Percentiles rank a stretch among this genome's conserved stretches.
Conservation (phyloP, 805 yeast genomes). For the Yarrowia yakushimensis region DNA sequence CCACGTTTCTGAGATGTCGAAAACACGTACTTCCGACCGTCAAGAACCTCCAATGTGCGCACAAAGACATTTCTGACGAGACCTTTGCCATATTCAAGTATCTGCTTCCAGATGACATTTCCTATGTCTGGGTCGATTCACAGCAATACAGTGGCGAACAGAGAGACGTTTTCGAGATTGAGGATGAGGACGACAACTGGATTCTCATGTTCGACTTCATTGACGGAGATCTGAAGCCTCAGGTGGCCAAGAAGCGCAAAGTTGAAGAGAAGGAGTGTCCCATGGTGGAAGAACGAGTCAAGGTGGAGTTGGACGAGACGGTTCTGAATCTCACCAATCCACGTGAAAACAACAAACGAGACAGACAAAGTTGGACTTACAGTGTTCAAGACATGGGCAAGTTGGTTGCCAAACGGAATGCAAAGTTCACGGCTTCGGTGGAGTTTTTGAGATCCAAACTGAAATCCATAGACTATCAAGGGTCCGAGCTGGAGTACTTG, state of each 20-base stretch:
- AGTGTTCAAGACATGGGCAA: conserved; percentile 2
- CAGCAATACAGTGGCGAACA: conserved; percentile 30
- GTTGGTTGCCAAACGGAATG: neutral
- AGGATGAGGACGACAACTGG: conserved; percentile 45
- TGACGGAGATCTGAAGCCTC: conserved; percentile 47
- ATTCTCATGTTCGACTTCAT: conserved; percentile 70
- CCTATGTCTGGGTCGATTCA: conserved; percentile 69
- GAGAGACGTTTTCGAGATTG: conserved; percentile 49
- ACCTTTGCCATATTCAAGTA: conserved; percentile 65
- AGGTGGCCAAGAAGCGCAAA: neutral
- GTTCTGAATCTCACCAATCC: conserved; percentile 1
- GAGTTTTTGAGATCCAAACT: conserved; percentile 50
- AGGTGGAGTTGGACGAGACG: conserved; percentile 13
- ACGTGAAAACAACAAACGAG: neutral
- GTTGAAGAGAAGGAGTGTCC: neutral
- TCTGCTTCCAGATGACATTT: conserved; percentile 64
- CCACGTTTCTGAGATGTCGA: conserved; percentile 10
- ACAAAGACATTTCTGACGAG: conserved; percentile 29
- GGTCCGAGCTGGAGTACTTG: conserved; percentile 39
- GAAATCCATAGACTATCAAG: conserved; percentile 62
- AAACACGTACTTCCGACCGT: conserved; percentile 19
- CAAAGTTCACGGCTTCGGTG: neutral
- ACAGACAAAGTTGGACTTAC: neutral
- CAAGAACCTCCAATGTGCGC: neutral
- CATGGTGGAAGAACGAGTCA: neutral